Evolutionary conservation across 495 filamentous ascomycete genomes (phyloP).

Genomic region (Aspergillus carlsbadensis): DNA sequence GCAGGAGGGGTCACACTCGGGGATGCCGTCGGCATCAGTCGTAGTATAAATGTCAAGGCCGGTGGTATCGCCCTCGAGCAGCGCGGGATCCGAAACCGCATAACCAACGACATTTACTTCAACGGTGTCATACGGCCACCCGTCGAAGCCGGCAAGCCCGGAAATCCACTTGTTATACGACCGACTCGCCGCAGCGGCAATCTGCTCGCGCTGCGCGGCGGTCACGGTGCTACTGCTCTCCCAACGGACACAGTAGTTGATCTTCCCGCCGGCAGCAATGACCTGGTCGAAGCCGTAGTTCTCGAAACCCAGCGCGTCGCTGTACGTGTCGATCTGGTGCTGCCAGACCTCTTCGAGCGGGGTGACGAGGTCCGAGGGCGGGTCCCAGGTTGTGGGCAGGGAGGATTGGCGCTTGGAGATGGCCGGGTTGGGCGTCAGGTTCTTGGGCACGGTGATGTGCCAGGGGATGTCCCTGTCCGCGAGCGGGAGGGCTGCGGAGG

Average conservation of each 20-base stretch:
- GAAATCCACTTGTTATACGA: constrained; percentile 22
- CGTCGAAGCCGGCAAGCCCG: constrained; percentile 16
- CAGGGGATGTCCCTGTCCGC: neutral
- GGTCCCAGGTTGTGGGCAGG: constrained; percentile 11
- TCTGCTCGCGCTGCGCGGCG: constrained; percentile 9
- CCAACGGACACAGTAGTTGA: constrained; percentile 24
- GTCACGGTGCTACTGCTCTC: constrained; percentile 11
- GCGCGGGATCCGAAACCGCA: constrained; percentile 11
- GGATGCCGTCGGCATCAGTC: constrained; percentile 17
- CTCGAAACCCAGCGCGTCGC: constrained; percentile 17
- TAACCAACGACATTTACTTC: constrained; percentile 20
- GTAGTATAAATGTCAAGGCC: constrained; percentile 20
- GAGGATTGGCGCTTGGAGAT: neutral
- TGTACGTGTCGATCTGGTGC: constrained; percentile 16
- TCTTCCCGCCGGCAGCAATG: constrained; percentile 17
- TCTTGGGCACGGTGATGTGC: constrained; percentile 6
- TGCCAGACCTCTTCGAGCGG: constrained; percentile 21
- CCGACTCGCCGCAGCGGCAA: constrained; percentile 13
- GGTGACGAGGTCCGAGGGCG: constrained; percentile 13
- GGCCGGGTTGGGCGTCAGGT: no score
- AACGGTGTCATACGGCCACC: constrained; percentile 17
- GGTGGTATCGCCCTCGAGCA: constrained; percentile 17
- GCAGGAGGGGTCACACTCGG: constrained; percentile 15
- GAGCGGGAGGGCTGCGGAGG: constrained; percentile 11
- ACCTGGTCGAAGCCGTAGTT: constrained; percentile 24